Percentiles rank a stretch among this genome's conserved stretches.
Conservation (phyloP, 2,329 filamentous ascomycete genomes). For the Claviceps africana region DNA sequence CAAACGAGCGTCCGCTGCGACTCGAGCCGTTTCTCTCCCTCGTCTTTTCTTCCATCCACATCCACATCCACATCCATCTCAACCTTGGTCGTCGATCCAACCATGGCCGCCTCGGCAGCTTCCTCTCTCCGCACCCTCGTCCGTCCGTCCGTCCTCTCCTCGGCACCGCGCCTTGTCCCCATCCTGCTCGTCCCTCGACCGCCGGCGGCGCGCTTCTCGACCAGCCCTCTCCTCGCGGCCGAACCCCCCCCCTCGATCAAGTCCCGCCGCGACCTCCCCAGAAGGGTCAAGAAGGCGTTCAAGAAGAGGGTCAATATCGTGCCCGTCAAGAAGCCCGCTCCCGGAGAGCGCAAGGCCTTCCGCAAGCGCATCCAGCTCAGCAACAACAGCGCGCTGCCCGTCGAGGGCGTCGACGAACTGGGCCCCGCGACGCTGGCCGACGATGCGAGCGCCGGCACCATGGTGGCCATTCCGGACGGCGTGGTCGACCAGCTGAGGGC, state of each 20-base stretch:
- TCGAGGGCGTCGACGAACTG: conserved; percentile 53
- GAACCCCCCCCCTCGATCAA: conserved; percentile 15
- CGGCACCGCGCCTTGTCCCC: conserved; percentile 20
- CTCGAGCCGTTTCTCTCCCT: no score
- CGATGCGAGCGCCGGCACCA: conserved; percentile 43
- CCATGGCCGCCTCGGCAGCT: conserved; percentile 6
- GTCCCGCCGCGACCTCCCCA: conserved; percentile 22
- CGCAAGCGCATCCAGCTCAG: conserved; percentile 82
- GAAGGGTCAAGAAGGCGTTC: conserved; percentile 33
- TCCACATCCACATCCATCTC: no score
- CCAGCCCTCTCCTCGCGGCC: conserved; percentile 14
- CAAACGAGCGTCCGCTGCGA: no score
- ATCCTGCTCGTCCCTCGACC: conserved; percentile 10
- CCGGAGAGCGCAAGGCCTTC: conserved; percentile 74
- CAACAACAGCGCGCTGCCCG: conserved; percentile 82
- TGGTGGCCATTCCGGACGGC: conserved; percentile 54
- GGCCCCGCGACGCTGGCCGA: conserved; percentile 39
- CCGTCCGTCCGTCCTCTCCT: conserved; percentile 18
- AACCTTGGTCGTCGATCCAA: neutral
- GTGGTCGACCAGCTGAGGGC: conserved; percentile 68
- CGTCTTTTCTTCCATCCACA: neutral
- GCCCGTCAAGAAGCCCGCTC: conserved; percentile 42
- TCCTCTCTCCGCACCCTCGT: conserved; percentile 28
- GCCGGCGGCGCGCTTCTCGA: conserved; percentile 27
- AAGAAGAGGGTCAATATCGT: conserved; percentile 34